A percentile compares a stretch with the other conserved stretches of the same genome.
Conservation (phyloP, 352 stramenopile species). For the Phytophthora europaea region DNA sequence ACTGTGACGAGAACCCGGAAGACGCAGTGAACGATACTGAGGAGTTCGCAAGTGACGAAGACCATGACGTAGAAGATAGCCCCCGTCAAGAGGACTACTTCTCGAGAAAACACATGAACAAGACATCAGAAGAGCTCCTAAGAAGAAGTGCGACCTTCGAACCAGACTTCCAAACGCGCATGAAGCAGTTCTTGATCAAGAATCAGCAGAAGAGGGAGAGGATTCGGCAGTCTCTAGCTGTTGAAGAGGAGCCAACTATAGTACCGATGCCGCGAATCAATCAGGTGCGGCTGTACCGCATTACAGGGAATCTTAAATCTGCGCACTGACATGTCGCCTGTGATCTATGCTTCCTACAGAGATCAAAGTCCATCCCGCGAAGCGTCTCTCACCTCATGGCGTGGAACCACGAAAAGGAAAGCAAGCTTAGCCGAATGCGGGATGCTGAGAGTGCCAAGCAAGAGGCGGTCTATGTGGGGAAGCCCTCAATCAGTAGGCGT, state of each 20-base stretch:
- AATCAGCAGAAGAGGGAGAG: conserved; percentile 57
- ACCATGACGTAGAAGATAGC: conserved; percentile 14
- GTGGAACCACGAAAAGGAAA: conserved; percentile 71
- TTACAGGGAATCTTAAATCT: neutral
- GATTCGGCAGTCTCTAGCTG: conserved; percentile 49
- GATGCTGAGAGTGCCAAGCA: conserved; percentile 44
- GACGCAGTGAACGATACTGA: neutral
- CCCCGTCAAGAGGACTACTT: conserved; percentile 2
- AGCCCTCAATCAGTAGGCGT: conserved; percentile 44
- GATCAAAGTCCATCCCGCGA: conserved; percentile 67
- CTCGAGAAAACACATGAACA: conserved; percentile 24
- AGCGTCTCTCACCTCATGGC: conserved; percentile 70
- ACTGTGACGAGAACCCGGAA: neutral
- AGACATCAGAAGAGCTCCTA: conserved; percentile 53
- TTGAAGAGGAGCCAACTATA: conserved; percentile 40
- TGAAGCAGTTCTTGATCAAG: conserved; percentile 64
- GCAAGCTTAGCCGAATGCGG: conserved; percentile 58
- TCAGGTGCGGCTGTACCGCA: conserved; percentile 34
- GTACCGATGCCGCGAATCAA: conserved; percentile 64
- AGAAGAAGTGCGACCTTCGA: conserved; percentile 62
- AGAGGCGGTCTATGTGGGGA: conserved; percentile 38
- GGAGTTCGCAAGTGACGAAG: conserved; percentile 4
- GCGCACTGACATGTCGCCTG: neutral
- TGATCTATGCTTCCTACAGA: conserved; percentile 36
- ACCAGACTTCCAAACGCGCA: conserved; percentile 68